A percentile compares a stretch with the other conserved stretches of the same genome.
Evolutionary conservation across 2,329 filamentous ascomycete genomes (phyloP).

Genomic region (Ceratocystis eucalypticola): DNA sequence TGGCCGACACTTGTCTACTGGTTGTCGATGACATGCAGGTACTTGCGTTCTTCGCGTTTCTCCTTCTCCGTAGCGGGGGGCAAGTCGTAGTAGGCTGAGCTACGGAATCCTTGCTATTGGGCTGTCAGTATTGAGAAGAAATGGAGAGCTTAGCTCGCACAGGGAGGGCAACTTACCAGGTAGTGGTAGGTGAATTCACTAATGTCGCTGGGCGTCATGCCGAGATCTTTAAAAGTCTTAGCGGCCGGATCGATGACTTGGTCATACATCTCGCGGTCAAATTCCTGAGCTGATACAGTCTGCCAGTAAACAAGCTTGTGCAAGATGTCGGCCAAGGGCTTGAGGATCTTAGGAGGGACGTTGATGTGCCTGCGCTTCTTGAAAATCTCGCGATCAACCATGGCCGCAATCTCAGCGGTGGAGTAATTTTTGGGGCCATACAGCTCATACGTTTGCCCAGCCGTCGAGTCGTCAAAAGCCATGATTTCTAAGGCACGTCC

Average conservation of each 20-base stretch:
- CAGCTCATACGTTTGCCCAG: constrained; percentile 82
- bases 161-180: constrained; percentile 46
- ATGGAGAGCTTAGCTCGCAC: not conserved
- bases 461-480: constrained; percentile 80
- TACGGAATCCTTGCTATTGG: constrained; percentile 73
- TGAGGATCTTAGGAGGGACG: constrained; percentile 65
- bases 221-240: constrained; percentile 91
- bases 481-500: constrained; percentile 80
- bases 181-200: constrained; percentile 85
- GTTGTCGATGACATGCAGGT: constrained; percentile 83
- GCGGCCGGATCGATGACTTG: constrained; percentile 80
- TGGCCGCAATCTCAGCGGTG: constrained; percentile 67
- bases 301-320: constrained; percentile 88
- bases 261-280: constrained; percentile 87
- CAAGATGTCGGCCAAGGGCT: constrained; percentile 58
- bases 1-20: constrained; percentile 40
- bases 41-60: constrained; percentile 90
- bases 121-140: constrained; percentile 25
- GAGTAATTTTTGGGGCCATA: constrained; percentile 90
- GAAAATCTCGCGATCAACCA: constrained; percentile 86
- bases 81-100: constrained; percentile 77
- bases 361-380: constrained; percentile 86
- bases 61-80: constrained; percentile 91
- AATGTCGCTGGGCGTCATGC: constrained; percentile 77
- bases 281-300: constrained; percentile 64